Conservation (phyloP, 768 basidiomycete genomes). For the Nevesoporus exiguus region DNA sequence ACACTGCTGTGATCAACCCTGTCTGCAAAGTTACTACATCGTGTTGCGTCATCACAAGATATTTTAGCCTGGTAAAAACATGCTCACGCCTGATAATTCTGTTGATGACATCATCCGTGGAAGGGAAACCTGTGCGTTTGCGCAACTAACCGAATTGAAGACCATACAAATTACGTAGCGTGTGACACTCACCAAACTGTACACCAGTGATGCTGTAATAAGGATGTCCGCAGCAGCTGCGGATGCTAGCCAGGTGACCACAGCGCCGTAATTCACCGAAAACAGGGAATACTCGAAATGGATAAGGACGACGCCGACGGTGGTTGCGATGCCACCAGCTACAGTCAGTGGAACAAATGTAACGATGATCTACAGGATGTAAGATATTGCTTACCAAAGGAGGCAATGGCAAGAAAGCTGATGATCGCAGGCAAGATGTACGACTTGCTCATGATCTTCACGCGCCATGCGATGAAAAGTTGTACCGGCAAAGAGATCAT, state of each 20-base stretch:
- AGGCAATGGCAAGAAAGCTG: background rate
- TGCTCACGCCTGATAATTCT: constrained; percentile 39
- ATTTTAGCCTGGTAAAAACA: background rate
- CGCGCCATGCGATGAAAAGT: constrained; percentile 46
- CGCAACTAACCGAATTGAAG: constrained; percentile 25
- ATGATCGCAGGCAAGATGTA: constrained; percentile 27
- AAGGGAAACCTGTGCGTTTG: constrained; percentile 36
- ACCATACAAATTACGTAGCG: background rate
- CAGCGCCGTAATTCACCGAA: constrained; percentile 31
- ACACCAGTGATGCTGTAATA: constrained; percentile 43
- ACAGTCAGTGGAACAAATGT: background rate
- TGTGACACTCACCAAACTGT: constrained; percentile 35
- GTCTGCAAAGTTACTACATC: constrained; percentile 30
- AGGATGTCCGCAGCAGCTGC: constrained; percentile 40
- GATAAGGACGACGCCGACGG: constrained; percentile 30
- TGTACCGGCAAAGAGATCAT: constrained; percentile 45
- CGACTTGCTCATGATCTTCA: constrained; percentile 35
- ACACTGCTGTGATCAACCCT: constrained; percentile 15
- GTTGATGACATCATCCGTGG: constrained; percentile 39
- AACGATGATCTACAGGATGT: too few species aligned
- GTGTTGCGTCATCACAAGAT: background rate
- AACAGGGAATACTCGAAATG: constrained; percentile 33
- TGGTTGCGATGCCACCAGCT: constrained; percentile 37
- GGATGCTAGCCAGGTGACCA: constrained; percentile 42
- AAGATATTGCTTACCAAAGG: constrained; percentile 7